phyloP scores from a whole-genome alignment of 1,284 basidiomycete genomes.

The Sanghuangporus baumii region DNA sequence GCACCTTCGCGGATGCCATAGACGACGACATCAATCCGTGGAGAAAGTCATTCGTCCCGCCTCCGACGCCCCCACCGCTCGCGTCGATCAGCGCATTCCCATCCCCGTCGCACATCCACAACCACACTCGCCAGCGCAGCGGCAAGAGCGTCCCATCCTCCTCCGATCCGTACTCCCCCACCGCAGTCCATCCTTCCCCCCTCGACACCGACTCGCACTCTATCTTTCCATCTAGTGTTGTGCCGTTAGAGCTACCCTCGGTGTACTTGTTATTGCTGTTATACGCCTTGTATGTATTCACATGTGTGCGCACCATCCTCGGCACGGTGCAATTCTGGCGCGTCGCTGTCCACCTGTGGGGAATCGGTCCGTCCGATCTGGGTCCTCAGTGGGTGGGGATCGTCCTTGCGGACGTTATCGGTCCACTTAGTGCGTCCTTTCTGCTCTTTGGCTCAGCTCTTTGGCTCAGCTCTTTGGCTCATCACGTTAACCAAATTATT shows the following conservation, averaged over 20 bases:
- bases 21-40: slow-evolving; percentile 13
- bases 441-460: neutral
- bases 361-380: neutral
- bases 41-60: slow-evolving; percentile 10
- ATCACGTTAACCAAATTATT: neutral
- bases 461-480: neutral
- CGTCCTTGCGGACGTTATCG: slow-evolving; percentile 10
- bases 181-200: neutral
- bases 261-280: neutral
- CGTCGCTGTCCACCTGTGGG: neutral
- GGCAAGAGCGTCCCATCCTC: neutral
- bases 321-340: slow-evolving; percentile 11
- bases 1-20: neutral
- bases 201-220: neutral
- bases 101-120: neutral
- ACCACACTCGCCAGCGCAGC: slow-evolving; percentile 3
- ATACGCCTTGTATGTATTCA: slow-evolving; percentile 1
- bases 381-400: slow-evolving; percentile 1
- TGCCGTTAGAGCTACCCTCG: neutral
- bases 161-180: slow-evolving; percentile 3
- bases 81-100: neutral
- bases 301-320: slow-evolving; percentile 5
- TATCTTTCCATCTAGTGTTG: neutral
- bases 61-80: slow-evolving; percentile 2
- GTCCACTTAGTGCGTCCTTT: slow-evolving; percentile 10